These are phyloP conservation scores for Skeletonema tropicum DNA, from an alignment of 108 stramenopile genomes.

Conservation along the genomic window DNA sequence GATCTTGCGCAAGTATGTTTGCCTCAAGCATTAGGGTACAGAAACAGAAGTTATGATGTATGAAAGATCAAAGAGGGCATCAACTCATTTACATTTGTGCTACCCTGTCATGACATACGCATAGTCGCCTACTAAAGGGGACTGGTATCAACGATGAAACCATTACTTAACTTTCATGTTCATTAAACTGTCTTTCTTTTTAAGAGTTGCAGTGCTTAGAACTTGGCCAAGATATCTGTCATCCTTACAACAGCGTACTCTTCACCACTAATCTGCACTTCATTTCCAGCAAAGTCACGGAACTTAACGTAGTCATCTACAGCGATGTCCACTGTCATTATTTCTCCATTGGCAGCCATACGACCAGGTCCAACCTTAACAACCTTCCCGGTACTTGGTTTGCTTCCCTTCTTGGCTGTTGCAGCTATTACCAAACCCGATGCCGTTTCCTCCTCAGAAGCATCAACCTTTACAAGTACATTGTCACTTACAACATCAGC, in stretches of 20 bases:
- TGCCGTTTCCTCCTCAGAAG: slow-evolving; percentile 64
- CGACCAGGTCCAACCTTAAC: slow-evolving; percentile 89
- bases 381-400: slow-evolving; percentile 79
- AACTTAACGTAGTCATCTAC: slow-evolving; percentile 85
- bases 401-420: slow-evolving; percentile 46
- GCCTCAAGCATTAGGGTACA: no score
- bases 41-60: no score
- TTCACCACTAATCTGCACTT: slow-evolving; percentile 80
- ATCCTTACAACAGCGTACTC: slow-evolving; percentile 87
- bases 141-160: background rate
- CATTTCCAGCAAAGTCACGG: slow-evolving; percentile 86
- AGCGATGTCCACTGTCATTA: slow-evolving; percentile 83
- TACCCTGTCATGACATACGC: background rate
- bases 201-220: slow-evolving; percentile 39
- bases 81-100: background rate
- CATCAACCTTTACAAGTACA: slow-evolving; percentile 77
- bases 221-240: slow-evolving; percentile 86
- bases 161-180: background rate
- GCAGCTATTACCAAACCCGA: slow-evolving; percentile 76
- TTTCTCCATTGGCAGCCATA: slow-evolving; percentile 79
- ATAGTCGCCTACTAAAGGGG: background rate
- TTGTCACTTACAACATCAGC: slow-evolving; percentile 76
- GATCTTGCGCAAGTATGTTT: no score
- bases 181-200: background rate
- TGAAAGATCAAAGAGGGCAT: background rate